Evolutionary conservation across 139 green algal genomes (phyloP).

Genomic region (Desmodesmus armatus): DNA sequence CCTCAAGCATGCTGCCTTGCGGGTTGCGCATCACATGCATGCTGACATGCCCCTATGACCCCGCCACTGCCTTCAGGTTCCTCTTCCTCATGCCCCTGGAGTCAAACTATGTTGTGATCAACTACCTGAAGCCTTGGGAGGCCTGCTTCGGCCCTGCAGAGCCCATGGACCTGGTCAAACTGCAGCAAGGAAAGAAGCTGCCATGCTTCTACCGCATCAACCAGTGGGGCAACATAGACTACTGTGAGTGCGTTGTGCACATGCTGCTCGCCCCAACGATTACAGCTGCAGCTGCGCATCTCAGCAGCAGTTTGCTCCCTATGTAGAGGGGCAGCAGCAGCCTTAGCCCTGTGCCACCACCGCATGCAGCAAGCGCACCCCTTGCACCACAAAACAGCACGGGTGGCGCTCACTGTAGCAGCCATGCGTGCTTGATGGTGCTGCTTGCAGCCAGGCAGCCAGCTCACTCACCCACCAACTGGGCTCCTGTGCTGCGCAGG

Average conservation of each 20-base stretch:
- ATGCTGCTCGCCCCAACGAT: too few species aligned
- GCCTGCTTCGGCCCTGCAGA: conserved; percentile 42
- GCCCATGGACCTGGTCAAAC: not conserved
- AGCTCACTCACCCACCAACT: too few species aligned
- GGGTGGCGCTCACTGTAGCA: too few species aligned
- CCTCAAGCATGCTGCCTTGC: not conserved
- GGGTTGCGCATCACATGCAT: not conserved
- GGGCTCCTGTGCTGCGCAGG: not conserved
- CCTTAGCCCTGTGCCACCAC: too few species aligned
- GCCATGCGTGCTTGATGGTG: too few species aligned
- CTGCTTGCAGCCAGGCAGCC: too few species aligned
- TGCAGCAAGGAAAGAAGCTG: conserved; percentile 36
- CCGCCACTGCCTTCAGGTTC: not conserved
- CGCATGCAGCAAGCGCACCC: too few species aligned
- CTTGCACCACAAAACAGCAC: too few species aligned
- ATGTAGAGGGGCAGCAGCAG: too few species aligned
- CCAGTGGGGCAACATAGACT: conserved; percentile 33
- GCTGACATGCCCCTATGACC: not conserved
- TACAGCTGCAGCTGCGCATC: too few species aligned
- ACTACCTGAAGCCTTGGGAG: conserved; percentile 27
- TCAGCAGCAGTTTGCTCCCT: too few species aligned
- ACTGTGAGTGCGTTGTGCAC: conserved; percentile 21
- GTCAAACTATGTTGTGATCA: not conserved
- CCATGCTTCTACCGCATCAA: conserved; percentile 34
- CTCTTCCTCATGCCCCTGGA: conserved; percentile 33